Evolutionary conservation across 352 stramenopile species (phyloP), one percentile per base, ranked within the genome.

Genomic region (Globisporangium cederbergense): DNA sequence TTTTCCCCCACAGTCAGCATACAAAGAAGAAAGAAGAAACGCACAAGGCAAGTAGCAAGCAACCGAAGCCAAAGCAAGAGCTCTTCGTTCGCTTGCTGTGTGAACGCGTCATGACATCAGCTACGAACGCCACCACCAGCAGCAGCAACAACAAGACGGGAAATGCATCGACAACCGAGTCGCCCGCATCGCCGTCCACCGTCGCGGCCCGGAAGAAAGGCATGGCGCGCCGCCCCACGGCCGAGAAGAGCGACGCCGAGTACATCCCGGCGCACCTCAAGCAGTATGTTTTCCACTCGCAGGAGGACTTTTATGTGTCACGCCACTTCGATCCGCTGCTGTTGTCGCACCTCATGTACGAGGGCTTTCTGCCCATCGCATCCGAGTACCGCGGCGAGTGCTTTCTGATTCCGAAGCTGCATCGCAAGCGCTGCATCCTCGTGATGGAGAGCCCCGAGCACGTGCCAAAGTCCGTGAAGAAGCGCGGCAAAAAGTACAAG

Each of bases 341-440:
- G 47, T 73, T 98, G 32, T 82, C 77, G 50, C 90, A 97, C 67
- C 77, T 98, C 54, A 98, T 98, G 90, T 89, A 79, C 60, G 90
- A 98, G 68, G 94, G 94, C n/a, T 98, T 98, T 62, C 74, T 98
- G 60, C 94, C 94, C 34, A 98, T 98, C 65, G 94, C 94, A 4
- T 96, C 89, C 40, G 78, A 94, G 49, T 89, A 83, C 71, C 74
- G 77, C 32, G 75, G 66, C 32, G 70, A 81, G 47, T 83, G 74
- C 51, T 89, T 94, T 60, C 67, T 97, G 47, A 65, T 97, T 57
- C 90, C 91, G 11, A 97, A 97, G 68, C 77, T 98, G 50, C 90
- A 98, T 66, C 75, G 87, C 46, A 75, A 97, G 71, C 88, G 95
- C 46, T 98, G 89, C 70, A 81, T 97, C 10, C 70, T 97, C 56